Percentiles rank a stretch among this genome's conserved stretches.
Conservation (phyloP, 2,329 filamentous ascomycete species). For the Daldinia sp. region DNA sequence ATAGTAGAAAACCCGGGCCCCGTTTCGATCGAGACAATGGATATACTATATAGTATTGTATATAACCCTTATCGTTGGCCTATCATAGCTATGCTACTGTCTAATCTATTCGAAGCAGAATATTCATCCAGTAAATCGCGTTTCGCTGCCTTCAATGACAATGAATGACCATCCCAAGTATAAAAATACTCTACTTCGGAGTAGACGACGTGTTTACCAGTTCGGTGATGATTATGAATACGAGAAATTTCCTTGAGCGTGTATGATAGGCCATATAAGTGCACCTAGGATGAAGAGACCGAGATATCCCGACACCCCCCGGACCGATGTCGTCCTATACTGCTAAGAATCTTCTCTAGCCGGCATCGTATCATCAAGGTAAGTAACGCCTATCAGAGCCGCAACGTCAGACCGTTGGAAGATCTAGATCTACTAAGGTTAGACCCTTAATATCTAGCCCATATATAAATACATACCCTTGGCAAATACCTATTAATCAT, state of each 20-base stretch:
- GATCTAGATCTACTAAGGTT: no score
- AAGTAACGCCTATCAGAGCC: not conserved
- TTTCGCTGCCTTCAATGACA: no score
- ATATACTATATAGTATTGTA: no score
- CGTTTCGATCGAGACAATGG: slow-evolving; percentile 2
- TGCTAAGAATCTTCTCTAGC: not conserved
- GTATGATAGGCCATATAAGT: not conserved
- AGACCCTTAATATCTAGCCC: not conserved
- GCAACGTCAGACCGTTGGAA: not conserved
- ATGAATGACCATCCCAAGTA: no score
- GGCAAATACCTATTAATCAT: slow-evolving; percentile 68
- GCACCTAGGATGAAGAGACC: not conserved
- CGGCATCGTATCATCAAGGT: slow-evolving; percentile 1
- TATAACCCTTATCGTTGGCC: not conserved
- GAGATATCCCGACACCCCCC: not conserved
- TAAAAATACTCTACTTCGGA: no score
- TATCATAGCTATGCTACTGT: not conserved
- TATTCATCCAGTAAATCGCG: no score
- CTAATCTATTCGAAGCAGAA: no score
- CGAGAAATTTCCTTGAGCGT: not conserved
- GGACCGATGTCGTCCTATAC: not conserved
- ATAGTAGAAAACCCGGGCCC: slow-evolving; percentile 5
- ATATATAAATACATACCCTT: not conserved
- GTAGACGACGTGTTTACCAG: no score
- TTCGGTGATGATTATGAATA: not conserved